These are phyloP conservation scores for Xylaria sp. DNA, from an alignment of 2,329 filamentous ascomycete genomes.

Conservation along the genomic window DNA sequence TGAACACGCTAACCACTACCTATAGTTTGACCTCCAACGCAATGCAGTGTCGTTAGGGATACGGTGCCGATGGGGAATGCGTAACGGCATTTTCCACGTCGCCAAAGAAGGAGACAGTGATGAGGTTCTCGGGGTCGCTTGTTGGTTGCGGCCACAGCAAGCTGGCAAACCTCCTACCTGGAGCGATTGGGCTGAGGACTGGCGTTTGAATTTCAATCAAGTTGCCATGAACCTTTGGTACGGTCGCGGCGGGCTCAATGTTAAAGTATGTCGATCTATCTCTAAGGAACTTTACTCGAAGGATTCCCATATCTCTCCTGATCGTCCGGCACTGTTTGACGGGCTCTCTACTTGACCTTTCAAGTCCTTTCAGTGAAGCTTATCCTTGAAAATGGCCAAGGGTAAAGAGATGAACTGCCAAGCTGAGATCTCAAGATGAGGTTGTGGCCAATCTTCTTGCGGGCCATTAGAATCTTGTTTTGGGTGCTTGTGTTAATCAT, in stretches of 20 bases:
- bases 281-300: not conserved
- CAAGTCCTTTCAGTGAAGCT: not conserved
- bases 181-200: constrained; percentile 66
- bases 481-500: constrained; percentile 30
- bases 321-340: not conserved
- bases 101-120: constrained; percentile 63
- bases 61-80: constrained; percentile 73
- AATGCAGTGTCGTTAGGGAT: constrained; percentile 69
- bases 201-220: constrained; percentile 70
- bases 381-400: not conserved
- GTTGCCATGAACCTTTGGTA: constrained; percentile 70
- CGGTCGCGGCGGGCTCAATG: constrained; percentile 71
- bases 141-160: constrained; percentile 69
- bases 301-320: not conserved
- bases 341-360: not conserved
- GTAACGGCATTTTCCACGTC: constrained; percentile 72
- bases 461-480: constrained; percentile 25
- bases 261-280: constrained; percentile 50
- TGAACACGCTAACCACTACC: not conserved
- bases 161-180: constrained; percentile 58
- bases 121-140: constrained; percentile 71
- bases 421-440: not conserved
- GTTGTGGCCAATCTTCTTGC: constrained; percentile 10
- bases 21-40: constrained; percentile 63
- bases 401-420: constrained; percentile 7